Evolutionary conservation across 768 basidiomycete genomes (phyloP).

Genomic region (Clathrus columnatus): DNA sequence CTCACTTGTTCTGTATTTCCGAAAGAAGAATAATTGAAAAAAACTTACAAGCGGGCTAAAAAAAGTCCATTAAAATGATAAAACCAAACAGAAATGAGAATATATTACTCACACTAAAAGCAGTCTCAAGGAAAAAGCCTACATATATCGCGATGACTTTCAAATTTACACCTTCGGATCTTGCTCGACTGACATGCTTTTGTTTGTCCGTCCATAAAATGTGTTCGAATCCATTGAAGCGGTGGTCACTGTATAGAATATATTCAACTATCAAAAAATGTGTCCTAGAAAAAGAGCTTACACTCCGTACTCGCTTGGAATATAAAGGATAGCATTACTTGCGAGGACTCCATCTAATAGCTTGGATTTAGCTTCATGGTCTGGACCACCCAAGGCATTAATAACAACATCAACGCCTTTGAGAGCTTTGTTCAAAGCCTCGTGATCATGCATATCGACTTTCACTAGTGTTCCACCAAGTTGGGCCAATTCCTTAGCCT

Average conservation of each 20-base stretch:
- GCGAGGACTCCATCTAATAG: not conserved
- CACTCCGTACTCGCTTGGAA: slow-evolving; percentile 7
- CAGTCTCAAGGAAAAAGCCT: slow-evolving; percentile 14
- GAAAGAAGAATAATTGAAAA: not conserved
- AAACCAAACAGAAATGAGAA: not conserved
- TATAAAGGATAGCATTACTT: not conserved
- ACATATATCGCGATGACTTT: slow-evolving; percentile 16
- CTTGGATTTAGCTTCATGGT: slow-evolving; percentile 22
- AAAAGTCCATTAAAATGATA: not conserved
- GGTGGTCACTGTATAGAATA: not conserved
- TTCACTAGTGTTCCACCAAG: not conserved
- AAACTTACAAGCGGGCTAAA: slow-evolving; percentile 3
- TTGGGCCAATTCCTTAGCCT: not conserved
- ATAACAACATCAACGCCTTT: not conserved
- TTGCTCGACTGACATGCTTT: slow-evolving; percentile 1
- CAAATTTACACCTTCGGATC: slow-evolving; percentile 8
- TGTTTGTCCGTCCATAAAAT: not conserved
- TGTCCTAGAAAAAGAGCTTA: not conserved
- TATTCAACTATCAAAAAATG: not conserved
- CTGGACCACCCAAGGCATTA: slow-evolving; percentile 4
- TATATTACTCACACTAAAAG: slow-evolving; percentile 9
- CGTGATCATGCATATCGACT: not conserved
- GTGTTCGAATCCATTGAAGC: not conserved
- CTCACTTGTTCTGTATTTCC: not conserved
- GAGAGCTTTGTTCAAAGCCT: not conserved